Base-by-base conservation (phyloP, 805 yeast species). In the Yarrowia sp. region DNA sequence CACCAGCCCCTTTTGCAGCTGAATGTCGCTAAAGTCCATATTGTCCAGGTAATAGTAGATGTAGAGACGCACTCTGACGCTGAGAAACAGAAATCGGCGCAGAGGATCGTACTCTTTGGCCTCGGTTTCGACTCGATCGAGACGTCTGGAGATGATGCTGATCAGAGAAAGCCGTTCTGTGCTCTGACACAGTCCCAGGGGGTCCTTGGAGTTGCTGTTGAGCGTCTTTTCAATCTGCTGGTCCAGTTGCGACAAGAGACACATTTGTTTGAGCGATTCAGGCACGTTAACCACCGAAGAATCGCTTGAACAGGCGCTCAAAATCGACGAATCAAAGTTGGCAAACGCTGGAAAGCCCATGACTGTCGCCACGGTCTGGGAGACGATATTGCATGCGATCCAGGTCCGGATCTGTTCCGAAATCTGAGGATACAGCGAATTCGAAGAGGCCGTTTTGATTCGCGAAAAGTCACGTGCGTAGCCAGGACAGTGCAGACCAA, bases 291-390 rank as follows among this genome's bases (percentile, higher is more conserved):
- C 81, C 32, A 77, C 70, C 4, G 74, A 77, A n/a, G 83, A 77
- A 12, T 82, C 84, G 11, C 85, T 82, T 55, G 84, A 78, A 72
- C 85, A 83, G 3, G 87, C 82, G 7, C 82, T 82, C 74, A 87
- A 79, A 2, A 89, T 85, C 0, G 92, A 83, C 35, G 89, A 83
- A 76, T 92, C 97, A 75, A 92, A 90, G 70, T 89, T 91, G 4
- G 91, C 93, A 78, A 92, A 92, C 0, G 97, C 92, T 0, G 98
- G 99, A 75, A 90, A 93, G 19, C 99, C 99, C 79, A 92, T 92
- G 11, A 97, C 89, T 2, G 97, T 87, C 3, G 97, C 97, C 70
- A 95, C 88, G 2, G 89, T 85, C 77, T 95, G 98, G 1, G 97
- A 89, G 0, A 91, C 97, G 26, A 91, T 85, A 75, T 95, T 95